Base-by-base conservation (phyloP, 2,329 filamentous ascomycete genomes). In the Simplicillium sp. region DNA sequence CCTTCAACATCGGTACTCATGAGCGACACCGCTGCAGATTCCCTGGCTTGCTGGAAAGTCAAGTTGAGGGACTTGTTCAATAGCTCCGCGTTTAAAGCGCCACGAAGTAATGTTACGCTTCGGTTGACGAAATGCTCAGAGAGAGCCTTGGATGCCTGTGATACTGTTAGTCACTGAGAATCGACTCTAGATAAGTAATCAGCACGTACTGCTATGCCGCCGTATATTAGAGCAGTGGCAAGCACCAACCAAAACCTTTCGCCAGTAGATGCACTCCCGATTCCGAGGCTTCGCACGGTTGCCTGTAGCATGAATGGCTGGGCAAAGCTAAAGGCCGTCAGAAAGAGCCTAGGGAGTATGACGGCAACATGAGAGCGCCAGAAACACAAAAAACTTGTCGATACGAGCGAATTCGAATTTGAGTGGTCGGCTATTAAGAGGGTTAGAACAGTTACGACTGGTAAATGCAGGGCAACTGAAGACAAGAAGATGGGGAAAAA, bases 241-340 rank as follows among this genome's bases (percentile, higher is more conserved):
- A n/a, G n/a, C n/a, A n/a, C n/a, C n/a, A n/a, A n/a, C n/a, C n/a
- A n/a, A n/a, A n/a, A n/a, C n/a, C n/a, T n/a, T n/a, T n/a, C n/a
- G n/a, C n/a, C n/a, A n/a, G n/a, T n/a, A n/a, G n/a, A n/a, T n/a
- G n/a, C n/a, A n/a, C n/a, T n/a, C n/a, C n/a, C n/a, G n/a, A n/a
- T n/a, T n/a, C n/a, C n/a, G n/a, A n/a, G n/a, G n/a, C n/a, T n/a
- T n/a, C n/a, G n/a, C n/a, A n/a, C n/a, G n/a, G n/a, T n/a, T n/a
- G n/a, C n/a, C n/a, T n/a, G n/a, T n/a, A n/a, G n/a, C n/a, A n/a
- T n/a, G n/a, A n/a, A n/a, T n/a, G n/a, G n/a, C n/a, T n/a, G n/a
- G n/a, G n/a, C n/a, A n/a, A n/a, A n/a, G n/a, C n/a, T n/a, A 36
- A 40, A 25, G 11, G n/a, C 9, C 31, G 38, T 3, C 38, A 44